These are phyloP conservation scores for Lophiostoma macrostomum DNA, from an alignment of 495 filamentous ascomycete genomes.

Conservation along the genomic window DNA sequence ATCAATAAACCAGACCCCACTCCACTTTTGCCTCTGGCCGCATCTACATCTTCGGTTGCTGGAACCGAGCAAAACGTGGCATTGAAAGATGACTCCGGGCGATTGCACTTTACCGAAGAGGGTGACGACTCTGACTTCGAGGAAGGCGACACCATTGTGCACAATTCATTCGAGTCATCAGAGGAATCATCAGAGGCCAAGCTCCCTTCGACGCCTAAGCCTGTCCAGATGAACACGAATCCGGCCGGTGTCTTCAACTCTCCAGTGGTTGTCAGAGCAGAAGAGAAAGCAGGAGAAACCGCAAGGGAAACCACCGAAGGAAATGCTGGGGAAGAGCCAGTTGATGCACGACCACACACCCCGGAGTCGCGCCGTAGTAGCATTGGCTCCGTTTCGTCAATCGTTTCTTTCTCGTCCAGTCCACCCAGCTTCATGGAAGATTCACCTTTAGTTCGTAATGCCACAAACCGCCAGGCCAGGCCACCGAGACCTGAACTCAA, in stretches of 20 bases:
- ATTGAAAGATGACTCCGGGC: neutral
- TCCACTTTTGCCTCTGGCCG: no score
- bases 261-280: neutral
- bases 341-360: slow-evolving; percentile 14
- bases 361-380: slow-evolving; percentile 23
- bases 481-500: slow-evolving; percentile 33
- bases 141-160: slow-evolving; percentile 23
- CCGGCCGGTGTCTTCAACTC: slow-evolving; percentile 1
- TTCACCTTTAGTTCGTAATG: slow-evolving; percentile 29
- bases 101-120: neutral
- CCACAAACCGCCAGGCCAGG: slow-evolving; percentile 22
- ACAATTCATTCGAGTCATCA: slow-evolving; percentile 17
- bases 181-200: slow-evolving; percentile 3
- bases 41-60: no score
- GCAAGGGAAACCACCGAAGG: no score
- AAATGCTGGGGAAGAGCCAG: slow-evolving; percentile 1
- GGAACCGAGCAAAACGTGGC: no score
- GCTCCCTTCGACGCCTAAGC: neutral
- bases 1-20: slow-evolving; percentile 6
- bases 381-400: slow-evolving; percentile 19
- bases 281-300: no score
- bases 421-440: slow-evolving; percentile 22
- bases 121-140: slow-evolving; percentile 21
- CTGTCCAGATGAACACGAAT: neutral
- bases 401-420: slow-evolving; percentile 23